Percentiles rank a stretch among this genome's conserved stretches.
Evolutionary conservation across 306 rosid species (phyloP).

Genomic region (Cicer bijugum): DNA sequence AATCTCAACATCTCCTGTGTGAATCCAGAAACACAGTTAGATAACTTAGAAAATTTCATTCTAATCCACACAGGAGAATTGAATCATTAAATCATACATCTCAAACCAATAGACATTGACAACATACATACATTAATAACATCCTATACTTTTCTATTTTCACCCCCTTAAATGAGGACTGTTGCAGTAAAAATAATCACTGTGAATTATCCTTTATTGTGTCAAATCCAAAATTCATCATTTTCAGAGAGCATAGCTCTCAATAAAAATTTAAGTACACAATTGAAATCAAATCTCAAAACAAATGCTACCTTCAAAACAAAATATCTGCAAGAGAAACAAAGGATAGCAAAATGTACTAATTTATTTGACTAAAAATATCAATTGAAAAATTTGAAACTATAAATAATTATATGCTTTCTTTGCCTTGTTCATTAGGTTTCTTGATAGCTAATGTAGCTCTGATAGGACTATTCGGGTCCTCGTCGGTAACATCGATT

Average conservation of each 20-base stretch:
- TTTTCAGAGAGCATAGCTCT: constrained; percentile 24
- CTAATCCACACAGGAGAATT: neutral
- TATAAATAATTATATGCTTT: constrained; percentile 44
- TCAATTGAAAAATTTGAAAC: constrained; percentile 41
- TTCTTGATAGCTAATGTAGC: constrained; percentile 44
- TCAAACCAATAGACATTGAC: too few species aligned
- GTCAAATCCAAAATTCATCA: constrained; percentile 30
- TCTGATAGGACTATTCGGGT: constrained; percentile 52
- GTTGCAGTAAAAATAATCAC: constrained; percentile 34
- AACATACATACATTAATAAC: neutral
- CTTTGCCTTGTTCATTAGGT: constrained; percentile 49
- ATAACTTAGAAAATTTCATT: neutral
- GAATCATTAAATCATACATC: constrained; percentile 23
- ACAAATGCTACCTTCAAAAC: constrained; percentile 10
- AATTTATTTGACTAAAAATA: constrained; percentile 37
- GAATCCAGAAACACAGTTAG: too few species aligned
- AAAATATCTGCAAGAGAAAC: constrained; percentile 38
- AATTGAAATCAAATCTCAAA: constrained; percentile 38
- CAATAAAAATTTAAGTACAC: constrained; percentile 37
- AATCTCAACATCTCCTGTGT: too few species aligned
- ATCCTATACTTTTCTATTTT: neutral
- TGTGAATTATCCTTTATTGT: constrained; percentile 7
- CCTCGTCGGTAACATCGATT: constrained; percentile 53
- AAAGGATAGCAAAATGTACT: constrained; percentile 44
- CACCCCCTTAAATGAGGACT: constrained; percentile 7